Conservation (phyloP, 805 yeast genomes). For the Candida sithepensis region DNA sequence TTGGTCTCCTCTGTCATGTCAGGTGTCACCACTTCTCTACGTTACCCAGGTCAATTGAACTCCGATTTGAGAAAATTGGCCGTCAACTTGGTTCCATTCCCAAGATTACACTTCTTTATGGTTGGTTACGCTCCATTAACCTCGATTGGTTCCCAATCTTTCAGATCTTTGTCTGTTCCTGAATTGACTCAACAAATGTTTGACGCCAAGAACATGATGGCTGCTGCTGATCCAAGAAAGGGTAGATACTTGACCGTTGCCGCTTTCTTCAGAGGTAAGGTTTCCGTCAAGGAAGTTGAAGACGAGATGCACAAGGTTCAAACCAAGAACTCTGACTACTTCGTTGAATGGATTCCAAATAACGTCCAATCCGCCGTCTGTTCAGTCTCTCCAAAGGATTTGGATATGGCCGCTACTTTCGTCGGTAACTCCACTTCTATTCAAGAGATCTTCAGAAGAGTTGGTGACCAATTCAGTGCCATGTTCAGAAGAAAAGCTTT, state of each 20-base stretch:
- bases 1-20: conserved; percentile 90
- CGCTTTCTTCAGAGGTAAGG: conserved; percentile 92
- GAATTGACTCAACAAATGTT: conserved; percentile 93
- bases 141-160: conserved; percentile 73
- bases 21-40: conserved; percentile 89
- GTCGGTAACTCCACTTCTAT: conserved; percentile 92
- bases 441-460: conserved; percentile 86
- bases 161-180: conserved; percentile 81
- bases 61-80: conserved; percentile 91
- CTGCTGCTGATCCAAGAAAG: conserved; percentile 85
- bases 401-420: conserved; percentile 88
- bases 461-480: conserved; percentile 83
- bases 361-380: conserved; percentile 93
- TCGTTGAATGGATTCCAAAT: conserved; percentile 96
- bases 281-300: conserved; percentile 88
- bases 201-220: conserved; percentile 93
- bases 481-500: conserved; percentile 94
- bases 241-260: conserved; percentile 93
- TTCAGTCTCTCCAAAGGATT: conserved; percentile 80
- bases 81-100: conserved; percentile 92
- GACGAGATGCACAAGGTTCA: conserved; percentile 88
- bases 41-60: conserved; percentile 94
- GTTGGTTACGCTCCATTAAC: conserved; percentile 93
- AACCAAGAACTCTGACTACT: conserved; percentile 74
- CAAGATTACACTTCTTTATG: conserved; percentile 92